Evolutionary conservation across 2,329 filamentous ascomycete genomes (phyloP).

Genomic region (Apiospora aurea): DNA sequence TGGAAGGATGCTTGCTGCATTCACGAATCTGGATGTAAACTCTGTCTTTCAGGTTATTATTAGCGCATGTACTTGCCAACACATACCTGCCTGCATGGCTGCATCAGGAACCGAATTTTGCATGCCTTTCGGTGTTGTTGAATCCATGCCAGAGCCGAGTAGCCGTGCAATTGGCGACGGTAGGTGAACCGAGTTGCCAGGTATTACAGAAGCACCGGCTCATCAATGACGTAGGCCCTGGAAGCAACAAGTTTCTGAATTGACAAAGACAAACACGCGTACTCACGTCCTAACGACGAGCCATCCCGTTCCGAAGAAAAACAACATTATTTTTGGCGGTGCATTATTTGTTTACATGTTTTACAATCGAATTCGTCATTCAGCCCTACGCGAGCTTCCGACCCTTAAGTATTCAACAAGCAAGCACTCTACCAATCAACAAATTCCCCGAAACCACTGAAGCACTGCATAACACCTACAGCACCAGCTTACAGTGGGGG

Average conservation of each 20-base stretch:
- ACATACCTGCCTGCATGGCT: not conserved
- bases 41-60: not conserved
- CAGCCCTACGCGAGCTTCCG: not conserved
- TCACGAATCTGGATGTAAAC: not conserved
- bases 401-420: not conserved
- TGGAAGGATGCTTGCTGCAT: not conserved
- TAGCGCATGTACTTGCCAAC: not conserved
- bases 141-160: not conserved
- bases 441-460: not conserved
- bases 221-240: slow-evolving; percentile 3
- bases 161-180: not conserved
- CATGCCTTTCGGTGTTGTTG: not conserved
- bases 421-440: too few species aligned
- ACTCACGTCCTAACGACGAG: not conserved
- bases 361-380: not conserved
- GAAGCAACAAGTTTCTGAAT: not conserved
- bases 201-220: not conserved
- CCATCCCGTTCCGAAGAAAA: not conserved
- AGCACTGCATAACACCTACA: not conserved
- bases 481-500: not conserved
- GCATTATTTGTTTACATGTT: not conserved
- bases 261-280: not conserved
- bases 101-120: not conserved
- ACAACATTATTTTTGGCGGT: not conserved
- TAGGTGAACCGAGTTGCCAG: slow-evolving; percentile 10